These are phyloP conservation scores for Cladosporium sp. DNA, from an alignment of 2,329 filamentous ascomycete genomes.

Conservation along the genomic window DNA sequence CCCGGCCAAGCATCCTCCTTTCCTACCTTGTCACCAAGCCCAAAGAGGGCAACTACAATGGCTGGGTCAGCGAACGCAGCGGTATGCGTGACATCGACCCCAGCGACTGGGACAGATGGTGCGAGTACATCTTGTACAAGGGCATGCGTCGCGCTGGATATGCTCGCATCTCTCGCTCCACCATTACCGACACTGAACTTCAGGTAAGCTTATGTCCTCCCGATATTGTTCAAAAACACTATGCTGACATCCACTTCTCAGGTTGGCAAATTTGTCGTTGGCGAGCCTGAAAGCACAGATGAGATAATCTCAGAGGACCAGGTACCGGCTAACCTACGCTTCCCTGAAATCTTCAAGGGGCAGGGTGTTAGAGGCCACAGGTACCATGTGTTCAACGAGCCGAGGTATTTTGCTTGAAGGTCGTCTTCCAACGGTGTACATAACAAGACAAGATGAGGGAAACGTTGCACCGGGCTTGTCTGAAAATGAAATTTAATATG, in stretches of 20 bases:
- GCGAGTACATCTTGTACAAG: constrained; percentile 97
- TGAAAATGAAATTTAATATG: too few species aligned
- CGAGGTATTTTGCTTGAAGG: constrained; percentile 56
- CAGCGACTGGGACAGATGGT: constrained; percentile 95
- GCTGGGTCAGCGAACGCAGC: constrained; percentile 77
- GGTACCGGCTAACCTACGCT: constrained; percentile 72
- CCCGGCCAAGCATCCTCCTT: constrained; percentile 77
- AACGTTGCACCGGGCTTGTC: too few species aligned
- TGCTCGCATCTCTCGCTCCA: constrained; percentile 79
- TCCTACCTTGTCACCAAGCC: constrained; percentile 92
- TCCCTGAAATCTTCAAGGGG: constrained; percentile 79
- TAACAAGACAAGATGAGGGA: too few species aligned
- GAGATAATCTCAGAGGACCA: constrained; percentile 66
- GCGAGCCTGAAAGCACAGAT: constrained; percentile 61
- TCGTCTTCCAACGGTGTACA: too few species aligned
- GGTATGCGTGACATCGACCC: constrained; percentile 95
- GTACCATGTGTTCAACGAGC: constrained; percentile 95
- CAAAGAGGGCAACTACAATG: constrained; percentile 91
- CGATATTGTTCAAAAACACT: not conserved
- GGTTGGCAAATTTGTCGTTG: constrained; percentile 88
- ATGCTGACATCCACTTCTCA: constrained; percentile 29
- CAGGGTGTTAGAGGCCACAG: constrained; percentile 81
- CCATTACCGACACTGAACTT: constrained; percentile 94
- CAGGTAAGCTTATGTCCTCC: constrained; percentile 56
- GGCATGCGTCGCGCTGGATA: constrained; percentile 80